Evolutionary conservation across 164 flowering plant species (phyloP).

Genomic region (Euptelea pleiosperma): DNA sequence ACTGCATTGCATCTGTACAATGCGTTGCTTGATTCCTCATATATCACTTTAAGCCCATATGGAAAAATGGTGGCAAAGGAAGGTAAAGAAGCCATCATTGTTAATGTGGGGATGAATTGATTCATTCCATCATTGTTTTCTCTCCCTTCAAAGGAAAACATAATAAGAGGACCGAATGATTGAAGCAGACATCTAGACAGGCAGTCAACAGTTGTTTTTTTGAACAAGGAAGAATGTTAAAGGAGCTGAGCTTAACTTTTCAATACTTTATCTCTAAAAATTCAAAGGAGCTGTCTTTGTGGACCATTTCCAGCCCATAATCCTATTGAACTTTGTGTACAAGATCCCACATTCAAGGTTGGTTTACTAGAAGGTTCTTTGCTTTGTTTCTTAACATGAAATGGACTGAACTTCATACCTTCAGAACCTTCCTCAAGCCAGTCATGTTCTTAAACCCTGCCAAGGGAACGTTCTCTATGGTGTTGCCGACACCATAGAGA

Average conservation of each 20-base stretch:
- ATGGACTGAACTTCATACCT: no score
- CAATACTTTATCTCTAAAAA: slow-evolving; percentile 33
- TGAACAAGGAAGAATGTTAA: slow-evolving; percentile 18
- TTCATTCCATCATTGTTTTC: neutral
- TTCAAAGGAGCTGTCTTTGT: slow-evolving; percentile 20
- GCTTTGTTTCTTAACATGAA: no score
- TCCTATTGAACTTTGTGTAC: slow-evolving; percentile 8
- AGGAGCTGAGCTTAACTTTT: slow-evolving; percentile 30
- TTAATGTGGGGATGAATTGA: neutral
- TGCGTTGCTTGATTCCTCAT: no score
- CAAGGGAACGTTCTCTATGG: neutral
- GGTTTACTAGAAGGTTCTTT: no score
- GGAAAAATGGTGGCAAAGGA: neutral
- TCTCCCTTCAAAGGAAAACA: neutral
- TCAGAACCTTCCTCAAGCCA: no score
- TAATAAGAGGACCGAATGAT: slow-evolving; percentile 1
- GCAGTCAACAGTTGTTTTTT: slow-evolving; percentile 40
- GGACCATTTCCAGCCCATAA: slow-evolving; percentile 33
- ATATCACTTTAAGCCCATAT: neutral
- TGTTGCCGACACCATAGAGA: neutral
- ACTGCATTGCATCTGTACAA: no score
- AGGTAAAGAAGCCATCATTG: slow-evolving; percentile 5
- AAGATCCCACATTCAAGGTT: neutral
- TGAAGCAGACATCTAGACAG: slow-evolving; percentile 11
- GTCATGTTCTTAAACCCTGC: neutral